phyloP scores from a whole-genome alignment of 495 filamentous ascomycete species.

The Aspergillus asperescens region DNA sequence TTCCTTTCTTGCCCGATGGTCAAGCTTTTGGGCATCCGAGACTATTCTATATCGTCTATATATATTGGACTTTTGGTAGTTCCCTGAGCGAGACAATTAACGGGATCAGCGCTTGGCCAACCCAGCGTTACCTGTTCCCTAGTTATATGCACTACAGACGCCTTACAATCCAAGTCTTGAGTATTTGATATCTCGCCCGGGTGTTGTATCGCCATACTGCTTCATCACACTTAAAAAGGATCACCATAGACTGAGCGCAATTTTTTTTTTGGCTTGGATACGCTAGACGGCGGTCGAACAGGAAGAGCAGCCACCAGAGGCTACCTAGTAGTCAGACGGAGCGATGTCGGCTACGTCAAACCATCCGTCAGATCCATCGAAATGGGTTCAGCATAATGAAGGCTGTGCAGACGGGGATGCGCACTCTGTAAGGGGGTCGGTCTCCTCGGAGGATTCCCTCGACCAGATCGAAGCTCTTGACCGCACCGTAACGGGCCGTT shows the following conservation, averaged over 20 bases:
- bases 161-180: background rate
- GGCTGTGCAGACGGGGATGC: slow-evolving; percentile 17
- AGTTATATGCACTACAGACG: background rate
- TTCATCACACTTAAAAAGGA: background rate
- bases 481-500: slow-evolving; percentile 26
- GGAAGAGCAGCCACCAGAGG: background rate
- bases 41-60: background rate
- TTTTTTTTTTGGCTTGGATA: background rate
- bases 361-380: slow-evolving; percentile 17
- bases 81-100: background rate
- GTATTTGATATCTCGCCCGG: background rate
- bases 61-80: background rate
- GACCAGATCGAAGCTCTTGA: slow-evolving; percentile 27
- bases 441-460: slow-evolving; percentile 30
- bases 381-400: slow-evolving; percentile 24
- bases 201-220: background rate
- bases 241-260: background rate
- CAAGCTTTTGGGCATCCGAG: slow-evolving; percentile 1
- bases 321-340: background rate
- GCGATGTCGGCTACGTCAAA: slow-evolving; percentile 19
- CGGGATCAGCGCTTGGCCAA: background rate
- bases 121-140: background rate
- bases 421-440: slow-evolving; percentile 26
- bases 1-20: slow-evolving; percentile 1
- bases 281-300: too few relatives aligned